Percentiles rank a stretch among this genome's conserved stretches.
Conservation (phyloP, 768 basidiomycete genomes). For the Mrakia gelida region DNA sequence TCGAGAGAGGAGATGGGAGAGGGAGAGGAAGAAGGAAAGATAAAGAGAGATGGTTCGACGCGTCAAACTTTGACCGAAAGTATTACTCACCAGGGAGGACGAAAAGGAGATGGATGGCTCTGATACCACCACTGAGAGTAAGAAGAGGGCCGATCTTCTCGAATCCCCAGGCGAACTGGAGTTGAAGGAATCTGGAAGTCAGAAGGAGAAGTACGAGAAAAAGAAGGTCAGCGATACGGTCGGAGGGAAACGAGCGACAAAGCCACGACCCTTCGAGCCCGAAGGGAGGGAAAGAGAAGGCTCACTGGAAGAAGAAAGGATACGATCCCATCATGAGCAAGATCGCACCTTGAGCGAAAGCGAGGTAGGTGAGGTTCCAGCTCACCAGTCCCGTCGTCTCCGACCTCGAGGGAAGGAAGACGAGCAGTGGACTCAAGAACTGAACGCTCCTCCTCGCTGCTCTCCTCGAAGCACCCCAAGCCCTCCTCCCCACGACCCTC, state of each 20-base stretch:
- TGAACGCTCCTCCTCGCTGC: slow-evolving; percentile 45
- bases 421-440: slow-evolving; percentile 58
- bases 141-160: slow-evolving; percentile 22
- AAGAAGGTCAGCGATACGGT: slow-evolving; percentile 9
- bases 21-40: background rate
- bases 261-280: background rate
- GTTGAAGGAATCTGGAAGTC: slow-evolving; percentile 58
- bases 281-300: background rate
- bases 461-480: slow-evolving; percentile 38
- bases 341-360: slow-evolving; percentile 48
- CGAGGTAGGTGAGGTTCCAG: slow-evolving; percentile 63
- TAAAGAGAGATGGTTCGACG: background rate
- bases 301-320: slow-evolving; percentile 55
- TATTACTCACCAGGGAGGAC: slow-evolving; percentile 60
- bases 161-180: slow-evolving; percentile 48
- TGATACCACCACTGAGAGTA: slow-evolving; percentile 53
- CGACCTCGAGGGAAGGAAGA: slow-evolving; percentile 54
- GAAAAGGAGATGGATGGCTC: slow-evolving; percentile 56
- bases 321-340: slow-evolving; percentile 47
- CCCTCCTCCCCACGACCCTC: slow-evolving; percentile 31
- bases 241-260: background rate
- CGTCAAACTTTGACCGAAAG: too few species aligned
- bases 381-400: slow-evolving; percentile 49
- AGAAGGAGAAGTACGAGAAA: slow-evolving; percentile 39
- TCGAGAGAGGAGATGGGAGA: background rate